Evolutionary conservation across 345 rosid species (phyloP).

Genomic region (Bruguiera sexangula): DNA sequence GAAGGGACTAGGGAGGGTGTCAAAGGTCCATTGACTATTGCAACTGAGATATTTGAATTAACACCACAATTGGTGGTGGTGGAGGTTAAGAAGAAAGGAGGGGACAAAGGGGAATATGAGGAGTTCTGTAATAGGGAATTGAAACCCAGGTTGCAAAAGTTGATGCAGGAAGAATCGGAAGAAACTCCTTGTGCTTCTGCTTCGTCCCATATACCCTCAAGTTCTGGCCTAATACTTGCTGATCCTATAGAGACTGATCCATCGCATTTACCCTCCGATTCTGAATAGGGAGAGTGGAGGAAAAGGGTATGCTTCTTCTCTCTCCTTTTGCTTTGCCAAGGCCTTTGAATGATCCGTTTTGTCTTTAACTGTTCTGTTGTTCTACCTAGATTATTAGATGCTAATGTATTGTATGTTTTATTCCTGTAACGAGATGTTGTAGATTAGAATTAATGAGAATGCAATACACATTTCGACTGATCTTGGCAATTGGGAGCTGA

Average conservation of each 20-base stretch:
- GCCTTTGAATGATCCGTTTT: slow-evolving; percentile 23
- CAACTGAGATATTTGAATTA: slow-evolving; percentile 40
- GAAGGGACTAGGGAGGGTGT: slow-evolving; percentile 37
- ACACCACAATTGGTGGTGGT: slow-evolving; percentile 60
- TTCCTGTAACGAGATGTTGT: slow-evolving; percentile 26
- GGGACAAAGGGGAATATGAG: slow-evolving; percentile 72
- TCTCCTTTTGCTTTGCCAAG: slow-evolving; percentile 4
- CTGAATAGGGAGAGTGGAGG: slow-evolving; percentile 43
- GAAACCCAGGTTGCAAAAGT: slow-evolving; percentile 66
- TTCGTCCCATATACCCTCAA: slow-evolving; percentile 1
- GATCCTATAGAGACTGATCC: slow-evolving; percentile 22
- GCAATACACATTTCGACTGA: slow-evolving; percentile 25
- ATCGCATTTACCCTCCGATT: slow-evolving; percentile 59
- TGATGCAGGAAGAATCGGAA: slow-evolving; percentile 54
- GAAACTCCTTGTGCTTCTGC: slow-evolving; percentile 16
- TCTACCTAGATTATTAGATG: slow-evolving; percentile 24
- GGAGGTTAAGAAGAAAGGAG: slow-evolving; percentile 88
- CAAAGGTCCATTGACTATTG: slow-evolving; percentile 38
- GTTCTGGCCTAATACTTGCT: slow-evolving; percentile 7
- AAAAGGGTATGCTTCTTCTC: slow-evolving; percentile 36
- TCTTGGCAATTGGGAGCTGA: slow-evolving; percentile 22
- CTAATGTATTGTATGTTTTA: slow-evolving; percentile 14
- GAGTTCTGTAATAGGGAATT: slow-evolving; percentile 70
- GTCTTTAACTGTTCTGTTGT: slow-evolving; percentile 22
- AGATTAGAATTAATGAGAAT: slow-evolving; percentile 29